Percentiles rank a stretch among this genome's conserved stretches.
Evolutionary conservation across 176 grass and related monocot genomes (phyloP).

Genomic region (Ampelocalamus luodianensis): DNA sequence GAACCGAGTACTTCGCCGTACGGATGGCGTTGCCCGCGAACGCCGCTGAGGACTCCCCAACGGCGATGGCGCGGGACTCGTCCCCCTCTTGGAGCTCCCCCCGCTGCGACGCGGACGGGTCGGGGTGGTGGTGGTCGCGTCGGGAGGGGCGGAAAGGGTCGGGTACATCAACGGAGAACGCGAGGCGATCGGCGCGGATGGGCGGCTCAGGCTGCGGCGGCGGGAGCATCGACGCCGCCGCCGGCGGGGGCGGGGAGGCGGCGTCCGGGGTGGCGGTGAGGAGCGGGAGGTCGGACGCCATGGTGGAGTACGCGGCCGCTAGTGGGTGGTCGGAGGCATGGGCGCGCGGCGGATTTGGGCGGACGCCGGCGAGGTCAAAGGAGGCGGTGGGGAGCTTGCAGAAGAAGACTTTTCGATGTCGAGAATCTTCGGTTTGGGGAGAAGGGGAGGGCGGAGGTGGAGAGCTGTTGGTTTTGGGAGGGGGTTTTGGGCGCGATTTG

Average conservation of each 20-base stretch:
- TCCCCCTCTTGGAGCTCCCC: slow-evolving; percentile 54
- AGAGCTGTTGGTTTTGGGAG: background rate
- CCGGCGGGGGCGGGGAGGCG: slow-evolving; percentile 18
- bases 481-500: slow-evolving; percentile 3
- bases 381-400: slow-evolving; percentile 39
- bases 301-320: background rate
- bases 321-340: slow-evolving; percentile 22
- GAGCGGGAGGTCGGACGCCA: slow-evolving; percentile 57
- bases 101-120: slow-evolving; percentile 44
- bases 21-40: slow-evolving; percentile 63
- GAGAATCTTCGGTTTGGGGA: slow-evolving; percentile 34
- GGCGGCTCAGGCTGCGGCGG: slow-evolving; percentile 51
- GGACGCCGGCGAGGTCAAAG: slow-evolving; percentile 43
- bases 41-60: slow-evolving; percentile 56
- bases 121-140: slow-evolving; percentile 6
- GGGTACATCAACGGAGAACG: slow-evolving; percentile 40
- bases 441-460: background rate
- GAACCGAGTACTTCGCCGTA: slow-evolving; percentile 72
- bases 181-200: slow-evolving; percentile 46
- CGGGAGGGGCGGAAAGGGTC: slow-evolving; percentile 38
- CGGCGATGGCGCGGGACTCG: slow-evolving; percentile 55
- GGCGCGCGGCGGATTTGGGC: slow-evolving; percentile 35
- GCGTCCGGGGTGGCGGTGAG: slow-evolving; percentile 22
- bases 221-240: slow-evolving; percentile 43
- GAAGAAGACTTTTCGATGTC: slow-evolving; percentile 3